A percentile compares a stretch with the other conserved stretches of the same genome.
These are phyloP conservation scores for Skeletonema potamos DNA, from an alignment of 108 stramenopile species.

Conservation along the genomic window DNA sequence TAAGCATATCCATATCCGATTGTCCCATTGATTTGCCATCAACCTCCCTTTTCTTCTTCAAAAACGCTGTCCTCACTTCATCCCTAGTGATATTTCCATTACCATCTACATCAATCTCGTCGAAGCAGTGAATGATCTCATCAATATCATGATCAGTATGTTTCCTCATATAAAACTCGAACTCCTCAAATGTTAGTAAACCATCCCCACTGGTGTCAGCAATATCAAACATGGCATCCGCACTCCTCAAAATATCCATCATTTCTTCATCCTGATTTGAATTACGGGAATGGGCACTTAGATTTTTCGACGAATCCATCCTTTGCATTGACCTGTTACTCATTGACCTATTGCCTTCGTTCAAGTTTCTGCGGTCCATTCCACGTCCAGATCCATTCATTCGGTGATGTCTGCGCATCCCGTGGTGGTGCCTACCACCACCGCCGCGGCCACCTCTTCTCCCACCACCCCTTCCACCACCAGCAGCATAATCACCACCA, in stretches of 20 bases:
- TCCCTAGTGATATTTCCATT: constrained; percentile 40
- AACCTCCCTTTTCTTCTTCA: constrained; percentile 10
- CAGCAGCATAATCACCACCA: background rate
- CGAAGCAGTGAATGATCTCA: constrained; percentile 13
- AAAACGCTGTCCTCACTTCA: constrained; percentile 14
- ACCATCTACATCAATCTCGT: constrained; percentile 33
- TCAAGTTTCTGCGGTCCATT: background rate
- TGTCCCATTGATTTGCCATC: background rate
- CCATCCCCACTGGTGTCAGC: constrained; percentile 23
- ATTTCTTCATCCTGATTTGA: background rate
- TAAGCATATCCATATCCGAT: background rate
- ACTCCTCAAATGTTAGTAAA: constrained; percentile 2
- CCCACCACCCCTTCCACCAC: background rate
- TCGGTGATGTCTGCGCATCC: background rate
- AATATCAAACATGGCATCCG: constrained; percentile 17
- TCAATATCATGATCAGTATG: constrained; percentile 11
- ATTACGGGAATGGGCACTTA: background rate
- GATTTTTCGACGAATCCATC: background rate
- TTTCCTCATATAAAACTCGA: constrained; percentile 27
- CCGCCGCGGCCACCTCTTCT: background rate
- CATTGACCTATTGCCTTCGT: background rate
- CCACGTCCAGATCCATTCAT: too few relatives aligned
- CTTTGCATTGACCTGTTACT: background rate
- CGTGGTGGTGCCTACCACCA: background rate
- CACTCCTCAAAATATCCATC: constrained; percentile 1